Evolutionary conservation across 352 stramenopile species (phyloP).

Genomic region (Hyaloperonospora brassicae): DNA sequence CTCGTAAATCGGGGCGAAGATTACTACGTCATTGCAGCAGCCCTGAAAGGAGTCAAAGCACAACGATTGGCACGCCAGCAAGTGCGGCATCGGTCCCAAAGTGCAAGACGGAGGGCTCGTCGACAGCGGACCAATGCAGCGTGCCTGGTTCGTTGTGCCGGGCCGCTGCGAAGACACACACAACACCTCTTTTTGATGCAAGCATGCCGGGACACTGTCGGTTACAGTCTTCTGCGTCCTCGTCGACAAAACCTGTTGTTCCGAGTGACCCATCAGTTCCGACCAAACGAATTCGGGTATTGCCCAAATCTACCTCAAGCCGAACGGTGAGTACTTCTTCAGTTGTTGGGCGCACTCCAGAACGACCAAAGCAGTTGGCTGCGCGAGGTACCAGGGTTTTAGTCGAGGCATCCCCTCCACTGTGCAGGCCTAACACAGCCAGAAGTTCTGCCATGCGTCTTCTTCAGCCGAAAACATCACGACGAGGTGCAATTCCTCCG

Average conservation of each 20-base stretch:
- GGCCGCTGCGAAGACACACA: constrained; percentile 5
- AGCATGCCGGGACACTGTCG: constrained; percentile 15
- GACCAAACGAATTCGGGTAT: neutral
- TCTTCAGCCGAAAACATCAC: constrained; percentile 17
- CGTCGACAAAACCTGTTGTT: constrained; percentile 2
- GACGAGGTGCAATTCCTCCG: constrained; percentile 16
- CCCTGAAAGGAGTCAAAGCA: constrained; percentile 8
- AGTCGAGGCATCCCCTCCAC: constrained; percentile 67
- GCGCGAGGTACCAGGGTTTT: constrained; percentile 37
- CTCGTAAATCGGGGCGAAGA: constrained; percentile 17
- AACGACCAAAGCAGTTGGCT: constrained; percentile 54
- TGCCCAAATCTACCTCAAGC: constrained; percentile 2
- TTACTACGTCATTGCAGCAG: constrained; percentile 14
- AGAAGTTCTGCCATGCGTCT: constrained; percentile 17
- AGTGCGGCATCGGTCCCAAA: constrained; percentile 4
- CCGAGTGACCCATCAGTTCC: constrained; percentile 2
- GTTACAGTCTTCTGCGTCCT: constrained; percentile 6
- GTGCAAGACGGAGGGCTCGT: neutral
- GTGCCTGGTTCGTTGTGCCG: constrained; percentile 7
- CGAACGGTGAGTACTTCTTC: constrained; percentile 17
- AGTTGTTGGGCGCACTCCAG: constrained; percentile 71
- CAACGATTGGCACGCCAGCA: constrained; percentile 6
- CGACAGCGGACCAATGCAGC: neutral
- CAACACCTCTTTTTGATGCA: constrained; percentile 7
- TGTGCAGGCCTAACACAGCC: constrained; percentile 36